Evolutionary conservation across 306 rosid species (phyloP), one percentile per base, ranked within the genome.

Genomic region (Prosopis cineraria): DNA sequence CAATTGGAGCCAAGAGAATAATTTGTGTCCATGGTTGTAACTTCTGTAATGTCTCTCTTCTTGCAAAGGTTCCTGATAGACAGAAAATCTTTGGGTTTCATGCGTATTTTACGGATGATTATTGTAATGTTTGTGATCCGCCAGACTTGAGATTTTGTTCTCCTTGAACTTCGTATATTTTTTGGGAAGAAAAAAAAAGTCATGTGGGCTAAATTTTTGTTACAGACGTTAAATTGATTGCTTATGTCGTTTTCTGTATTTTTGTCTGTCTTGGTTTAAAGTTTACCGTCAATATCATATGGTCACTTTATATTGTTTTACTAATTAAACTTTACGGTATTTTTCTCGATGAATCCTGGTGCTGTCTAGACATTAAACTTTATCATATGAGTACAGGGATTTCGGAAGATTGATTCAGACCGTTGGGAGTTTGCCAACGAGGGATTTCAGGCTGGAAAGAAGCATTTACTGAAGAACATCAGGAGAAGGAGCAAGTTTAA

Each of bases 381-480:
- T n/a, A 43, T 58, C 71, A 22, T 11, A 2, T 50, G 45, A 20
- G 19, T 5, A 9, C 83, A 95, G 99, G 99, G 99, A 1, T 95
- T 95, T 77, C 87, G 85, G 89, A 95, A 95, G 87, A 81, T 95
- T 73, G 94, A 88, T 87, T 84, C 93, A 14, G 93, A 89, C 56
- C 88, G 90, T 3, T 95, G 99, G 99, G 97, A 93, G 88, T 95
- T 95, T 85, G 97, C 98, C 59, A 92, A 93, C 52, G 93, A 88
- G 88, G 93, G 89, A 7, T 95, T 95, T 76, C 89, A 83, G 24
- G 85, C 91, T 75, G 99, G 99, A 82, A 91, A 91, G 88, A 91
- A 77, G 81, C 96, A 93, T 77, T 82, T 95, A 86, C 85, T 95
- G 68, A 95, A 93, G 86, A 93, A 70, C 82, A 93, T 95, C 44